These are phyloP conservation scores for Basipetospora chlamydospora DNA, from an alignment of 2,329 filamentous ascomycete genomes.

Conservation along the genomic window DNA sequence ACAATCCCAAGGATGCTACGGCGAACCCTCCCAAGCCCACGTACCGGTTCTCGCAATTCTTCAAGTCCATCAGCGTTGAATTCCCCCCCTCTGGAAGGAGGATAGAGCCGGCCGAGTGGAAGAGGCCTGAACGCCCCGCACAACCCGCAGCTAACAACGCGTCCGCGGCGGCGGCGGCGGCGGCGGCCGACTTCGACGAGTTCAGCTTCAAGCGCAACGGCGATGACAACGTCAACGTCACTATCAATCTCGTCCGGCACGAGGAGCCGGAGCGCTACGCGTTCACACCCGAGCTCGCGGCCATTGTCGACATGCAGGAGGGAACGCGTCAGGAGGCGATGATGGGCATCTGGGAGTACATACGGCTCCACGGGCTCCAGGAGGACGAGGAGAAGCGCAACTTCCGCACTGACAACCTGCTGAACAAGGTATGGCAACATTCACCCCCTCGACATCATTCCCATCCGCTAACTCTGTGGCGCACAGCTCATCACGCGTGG, in stretches of 20 bases:
- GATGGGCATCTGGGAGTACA: slow-evolving; percentile 91
- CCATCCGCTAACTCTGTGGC: background rate
- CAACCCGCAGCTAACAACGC: too few species aligned
- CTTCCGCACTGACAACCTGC: slow-evolving; percentile 74
- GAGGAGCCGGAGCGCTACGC: slow-evolving; percentile 76
- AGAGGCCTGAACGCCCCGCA: slow-evolving; percentile 60
- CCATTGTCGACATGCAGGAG: slow-evolving; percentile 74
- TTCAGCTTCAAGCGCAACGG: slow-evolving; percentile 82
- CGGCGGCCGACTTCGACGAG: slow-evolving; percentile 72
- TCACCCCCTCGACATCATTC: slow-evolving; percentile 4
- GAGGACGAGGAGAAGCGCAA: slow-evolving; percentile 91
- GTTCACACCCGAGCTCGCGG: slow-evolving; percentile 63
- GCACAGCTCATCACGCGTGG: slow-evolving; percentile 57
- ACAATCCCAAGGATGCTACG: slow-evolving; percentile 22
- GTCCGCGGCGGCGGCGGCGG: slow-evolving; percentile 29
- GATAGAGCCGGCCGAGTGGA: slow-evolving; percentile 65
- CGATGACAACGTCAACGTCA: slow-evolving; percentile 86
- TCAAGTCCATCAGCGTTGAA: slow-evolving; percentile 63
- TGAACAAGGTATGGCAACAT: slow-evolving; percentile 50
- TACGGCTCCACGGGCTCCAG: slow-evolving; percentile 69
- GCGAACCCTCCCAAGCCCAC: slow-evolving; percentile 24
- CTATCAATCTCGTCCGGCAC: slow-evolving; percentile 70
- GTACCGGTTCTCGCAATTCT: slow-evolving; percentile 60
- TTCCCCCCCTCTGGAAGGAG: slow-evolving; percentile 46
- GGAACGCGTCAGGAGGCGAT: slow-evolving; percentile 79